Evolutionary conservation across 1,284 basidiomycete species (phyloP).

Genomic region (Phellopilus nigrolimitatus): DNA sequence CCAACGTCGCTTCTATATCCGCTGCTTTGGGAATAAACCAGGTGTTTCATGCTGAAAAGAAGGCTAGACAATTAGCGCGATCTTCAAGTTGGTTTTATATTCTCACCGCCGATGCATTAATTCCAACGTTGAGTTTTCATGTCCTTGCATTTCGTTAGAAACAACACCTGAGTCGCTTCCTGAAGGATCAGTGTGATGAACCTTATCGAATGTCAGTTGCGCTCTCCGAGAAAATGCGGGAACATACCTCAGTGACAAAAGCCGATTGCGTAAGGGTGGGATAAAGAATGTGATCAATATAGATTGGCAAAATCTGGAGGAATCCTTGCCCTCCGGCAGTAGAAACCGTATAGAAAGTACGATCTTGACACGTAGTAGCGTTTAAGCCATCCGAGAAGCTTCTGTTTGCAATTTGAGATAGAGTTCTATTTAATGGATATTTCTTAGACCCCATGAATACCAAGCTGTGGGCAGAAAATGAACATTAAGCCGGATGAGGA

Average conservation of each 20-base stretch:
- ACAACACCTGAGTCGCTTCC: constrained; percentile 96
- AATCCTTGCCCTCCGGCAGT: constrained; percentile 97
- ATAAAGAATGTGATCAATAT: constrained; percentile 95
- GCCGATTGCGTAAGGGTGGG: constrained; percentile 91
- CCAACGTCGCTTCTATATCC: constrained; percentile 97
- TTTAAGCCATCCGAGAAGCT: constrained; percentile 94
- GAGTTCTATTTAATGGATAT: constrained; percentile 96
- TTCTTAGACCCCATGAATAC: constrained; percentile 94
- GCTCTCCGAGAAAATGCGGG: constrained; percentile 6
- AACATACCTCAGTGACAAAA: constrained; percentile 82
- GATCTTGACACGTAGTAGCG: constrained; percentile 81
- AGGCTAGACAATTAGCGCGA: background rate
- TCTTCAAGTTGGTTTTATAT: background rate
- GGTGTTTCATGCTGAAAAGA: constrained; percentile 70
- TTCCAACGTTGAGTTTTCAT: constrained; percentile 89
- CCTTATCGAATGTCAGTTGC: constrained; percentile 38
- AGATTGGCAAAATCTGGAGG: constrained; percentile 90
- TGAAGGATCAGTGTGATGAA: constrained; percentile 88
- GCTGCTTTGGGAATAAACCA: constrained; percentile 77
- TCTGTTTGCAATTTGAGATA: constrained; percentile 96
- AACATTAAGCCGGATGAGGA: constrained; percentile 13
- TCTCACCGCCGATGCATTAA: constrained; percentile 81
- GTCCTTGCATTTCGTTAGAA: constrained; percentile 97
- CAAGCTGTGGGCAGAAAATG: constrained; percentile 42
- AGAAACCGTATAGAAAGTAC: constrained; percentile 95